Evolutionary conservation across 2,329 filamentous ascomycete species (phyloP).

Genomic region (Tympanopsis confertula): DNA sequence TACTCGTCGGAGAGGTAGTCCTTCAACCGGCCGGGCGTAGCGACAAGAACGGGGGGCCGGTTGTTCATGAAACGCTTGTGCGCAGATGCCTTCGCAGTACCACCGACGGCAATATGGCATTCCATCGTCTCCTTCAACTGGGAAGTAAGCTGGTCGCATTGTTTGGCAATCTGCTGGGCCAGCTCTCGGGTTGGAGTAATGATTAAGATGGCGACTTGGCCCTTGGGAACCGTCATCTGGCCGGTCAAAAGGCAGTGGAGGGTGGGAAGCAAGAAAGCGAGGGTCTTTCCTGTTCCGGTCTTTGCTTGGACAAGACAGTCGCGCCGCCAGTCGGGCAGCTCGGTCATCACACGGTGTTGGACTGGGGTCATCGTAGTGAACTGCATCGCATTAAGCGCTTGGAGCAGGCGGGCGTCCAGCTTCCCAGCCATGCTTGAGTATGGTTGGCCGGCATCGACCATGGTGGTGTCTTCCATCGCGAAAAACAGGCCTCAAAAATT

Average conservation of each 20-base stretch:
- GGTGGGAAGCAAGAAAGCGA: slow-evolving; percentile 32
- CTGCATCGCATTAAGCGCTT: slow-evolving; percentile 14
- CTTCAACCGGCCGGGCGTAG: slow-evolving; percentile 32
- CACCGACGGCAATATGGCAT: slow-evolving; percentile 30
- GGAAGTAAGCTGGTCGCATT: slow-evolving; percentile 27
- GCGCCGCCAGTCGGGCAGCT: slow-evolving; percentile 32
- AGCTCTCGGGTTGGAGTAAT: slow-evolving; percentile 34
- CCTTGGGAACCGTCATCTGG: slow-evolving; percentile 8
- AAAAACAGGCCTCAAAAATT: too few species aligned
- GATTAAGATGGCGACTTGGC: slow-evolving; percentile 29
- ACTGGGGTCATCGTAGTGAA: slow-evolving; percentile 36
- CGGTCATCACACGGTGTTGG: slow-evolving; percentile 36
- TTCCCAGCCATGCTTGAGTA: slow-evolving; percentile 19
- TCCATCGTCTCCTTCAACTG: slow-evolving; percentile 21
- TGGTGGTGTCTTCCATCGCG: too few species aligned
- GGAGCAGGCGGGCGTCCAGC: slow-evolving; percentile 17
- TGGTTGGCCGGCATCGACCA: slow-evolving; percentile 11
- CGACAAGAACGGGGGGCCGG: slow-evolving; percentile 26
- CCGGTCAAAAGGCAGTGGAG: slow-evolving; percentile 28
- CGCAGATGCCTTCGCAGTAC: slow-evolving; percentile 13
- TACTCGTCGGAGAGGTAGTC: slow-evolving; percentile 29
- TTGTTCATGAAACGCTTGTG: not conserved
- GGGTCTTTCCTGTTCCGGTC: slow-evolving; percentile 36
- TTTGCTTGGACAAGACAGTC: slow-evolving; percentile 42
- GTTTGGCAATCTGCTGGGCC: slow-evolving; percentile 34